Evolutionary conservation across 2,329 filamentous ascomycete species (phyloP).

Genomic region (Aspergillus luchuensis): DNA sequence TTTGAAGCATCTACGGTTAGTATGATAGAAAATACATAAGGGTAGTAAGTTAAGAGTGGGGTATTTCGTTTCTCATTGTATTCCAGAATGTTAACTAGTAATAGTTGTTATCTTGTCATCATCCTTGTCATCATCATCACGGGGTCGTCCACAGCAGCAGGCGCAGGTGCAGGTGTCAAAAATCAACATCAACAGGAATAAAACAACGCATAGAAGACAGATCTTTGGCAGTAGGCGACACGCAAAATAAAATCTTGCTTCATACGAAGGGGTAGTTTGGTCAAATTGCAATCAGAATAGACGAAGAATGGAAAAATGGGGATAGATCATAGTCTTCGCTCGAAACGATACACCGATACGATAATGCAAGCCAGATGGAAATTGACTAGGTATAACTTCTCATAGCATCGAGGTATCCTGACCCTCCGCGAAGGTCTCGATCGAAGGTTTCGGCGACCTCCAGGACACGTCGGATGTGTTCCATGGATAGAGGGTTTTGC

Average conservation of each 20-base stretch:
- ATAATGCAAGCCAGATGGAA: conserved; percentile 1
- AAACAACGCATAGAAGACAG: no score
- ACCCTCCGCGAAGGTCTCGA: conserved; percentile 76
- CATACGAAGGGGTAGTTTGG: no score
- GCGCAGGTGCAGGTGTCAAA: no score
- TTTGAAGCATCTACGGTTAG: no score
- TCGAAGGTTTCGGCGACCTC: conserved; percentile 83
- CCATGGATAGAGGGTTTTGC: conserved; percentile 70
- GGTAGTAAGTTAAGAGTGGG: background rate
- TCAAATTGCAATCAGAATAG: no score
- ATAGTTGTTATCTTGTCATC: background rate
- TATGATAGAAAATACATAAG: no score
- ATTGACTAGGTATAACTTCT: conserved; percentile 62
- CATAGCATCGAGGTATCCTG: conserved; percentile 82
- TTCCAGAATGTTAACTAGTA: background rate
- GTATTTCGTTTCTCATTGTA: background rate
- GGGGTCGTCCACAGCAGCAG: no score
- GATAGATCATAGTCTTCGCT: background rate
- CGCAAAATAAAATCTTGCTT: no score
- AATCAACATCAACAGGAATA: no score
- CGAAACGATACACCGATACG: background rate
- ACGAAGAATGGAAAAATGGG: no score
- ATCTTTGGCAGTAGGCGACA: no score
- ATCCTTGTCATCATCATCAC: background rate
- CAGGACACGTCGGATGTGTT: conserved; percentile 78